Conservation (phyloP, 2,329 filamentous ascomycete species). For the Trichoderma lentiforme region DNA sequence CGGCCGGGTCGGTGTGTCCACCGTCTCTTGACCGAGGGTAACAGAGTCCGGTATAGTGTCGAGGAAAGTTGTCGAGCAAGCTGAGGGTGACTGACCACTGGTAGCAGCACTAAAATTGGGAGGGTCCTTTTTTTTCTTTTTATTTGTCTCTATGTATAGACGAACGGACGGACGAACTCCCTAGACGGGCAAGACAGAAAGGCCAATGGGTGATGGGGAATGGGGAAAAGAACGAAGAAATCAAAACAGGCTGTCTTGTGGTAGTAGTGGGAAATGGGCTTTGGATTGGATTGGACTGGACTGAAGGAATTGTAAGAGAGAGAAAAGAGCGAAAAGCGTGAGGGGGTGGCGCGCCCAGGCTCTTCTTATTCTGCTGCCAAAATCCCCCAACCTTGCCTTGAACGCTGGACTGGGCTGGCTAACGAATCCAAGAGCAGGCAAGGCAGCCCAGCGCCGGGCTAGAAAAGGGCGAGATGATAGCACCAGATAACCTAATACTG, state of each 20-base stretch:
- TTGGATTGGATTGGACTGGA: background rate
- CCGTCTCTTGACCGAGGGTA: slow-evolving; percentile 10
- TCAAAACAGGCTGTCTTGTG: background rate
- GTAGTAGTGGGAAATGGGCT: background rate
- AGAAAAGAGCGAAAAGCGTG: background rate
- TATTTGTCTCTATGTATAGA: background rate
- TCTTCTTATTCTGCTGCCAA: slow-evolving; percentile 9
- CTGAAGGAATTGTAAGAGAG: background rate
- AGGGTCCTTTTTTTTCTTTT: background rate
- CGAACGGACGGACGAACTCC: no score
- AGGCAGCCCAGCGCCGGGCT: background rate
- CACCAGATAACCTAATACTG: background rate
- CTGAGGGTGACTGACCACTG: background rate
- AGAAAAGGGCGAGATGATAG: background rate
- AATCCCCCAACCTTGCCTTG: slow-evolving; percentile 3
- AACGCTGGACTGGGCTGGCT: background rate
- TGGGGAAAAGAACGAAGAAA: background rate
- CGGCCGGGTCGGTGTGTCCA: slow-evolving; percentile 9
- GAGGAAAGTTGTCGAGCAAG: background rate
- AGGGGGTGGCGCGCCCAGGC: slow-evolving; percentile 13
- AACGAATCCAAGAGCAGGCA: background rate
- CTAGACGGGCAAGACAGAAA: background rate
- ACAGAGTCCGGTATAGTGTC: background rate
- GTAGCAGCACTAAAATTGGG: background rate
- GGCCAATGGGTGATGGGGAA: background rate